Evolutionary conservation across 2,329 filamentous ascomycete species (phyloP), one percentile per base, ranked within the genome.

Genomic region (Epichloe gansuensis): DNA sequence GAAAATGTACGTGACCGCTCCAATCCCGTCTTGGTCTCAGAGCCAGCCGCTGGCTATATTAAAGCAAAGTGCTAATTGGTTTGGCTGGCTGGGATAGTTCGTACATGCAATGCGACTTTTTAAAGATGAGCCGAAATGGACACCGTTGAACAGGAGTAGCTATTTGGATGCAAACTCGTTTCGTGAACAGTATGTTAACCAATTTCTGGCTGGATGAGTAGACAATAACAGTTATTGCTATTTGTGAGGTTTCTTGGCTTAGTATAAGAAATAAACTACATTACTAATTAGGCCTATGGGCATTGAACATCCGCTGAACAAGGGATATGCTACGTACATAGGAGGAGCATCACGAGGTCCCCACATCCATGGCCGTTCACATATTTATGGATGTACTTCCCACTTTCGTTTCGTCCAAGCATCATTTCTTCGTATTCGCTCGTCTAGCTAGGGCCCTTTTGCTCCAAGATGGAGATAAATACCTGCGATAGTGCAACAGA

Each of bases 51-150:
- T 31, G 6, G 49, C n/a, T 40, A 8, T 6, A n/a, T n/a, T 38
- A 9, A 9, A 35, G 27, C 45, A 31, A 25, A 39, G 35, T 17
- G n/a, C 47, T 57, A 51, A 31, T 31, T 11, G 9, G 27, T 4
- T 31, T 31, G 27, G 27, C 49, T 52, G 31, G 15, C 47, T 45
- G 35, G 27, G 50, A 47, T 59, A 96, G 90, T 96, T 91, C 64
- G 88, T 95, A 59, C 87, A 94, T 65, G 93, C 93, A 13, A 91
- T 97, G 88, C 80, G 93, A 53, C 75, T 98, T 49, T 98, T 97
- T 79, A 90, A 97, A 73, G 93, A 97, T 58, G 90, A 97, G 70
- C 93, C 93, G 36, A 96, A 97, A 71, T 98, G 93, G 93, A 97
- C 89, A 38, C 87, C 93, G 13, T 70, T 98, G 59, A 95, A 95